These are phyloP conservation scores for Zoysia japonica DNA, from an alignment of 176 grass and related monocot species.

Conservation along the genomic window DNA sequence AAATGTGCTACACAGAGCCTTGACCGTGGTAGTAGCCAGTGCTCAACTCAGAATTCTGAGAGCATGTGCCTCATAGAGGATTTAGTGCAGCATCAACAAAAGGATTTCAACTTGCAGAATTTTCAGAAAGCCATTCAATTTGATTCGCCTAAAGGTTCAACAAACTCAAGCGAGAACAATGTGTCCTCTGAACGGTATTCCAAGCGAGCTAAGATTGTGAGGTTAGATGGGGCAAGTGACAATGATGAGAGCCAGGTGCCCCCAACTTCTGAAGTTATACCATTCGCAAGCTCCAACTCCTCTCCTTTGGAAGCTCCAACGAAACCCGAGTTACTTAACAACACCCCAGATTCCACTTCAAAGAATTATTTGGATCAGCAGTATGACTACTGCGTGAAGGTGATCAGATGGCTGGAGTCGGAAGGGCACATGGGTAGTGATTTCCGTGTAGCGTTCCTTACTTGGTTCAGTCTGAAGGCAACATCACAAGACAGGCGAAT, in stretches of 20 bases:
- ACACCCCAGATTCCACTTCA: conserved; percentile 55
- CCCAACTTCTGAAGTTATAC: conserved; percentile 49
- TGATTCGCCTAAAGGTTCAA: conserved; percentile 77
- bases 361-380: conserved; percentile 67
- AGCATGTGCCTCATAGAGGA: conserved; percentile 47
- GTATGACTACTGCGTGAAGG: conserved; percentile 92
- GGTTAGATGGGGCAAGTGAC: conserved; percentile 51
- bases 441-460: conserved; percentile 82
- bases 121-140: conserved; percentile 49
- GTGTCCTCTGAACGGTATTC: conserved; percentile 41
- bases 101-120: conserved; percentile 43
- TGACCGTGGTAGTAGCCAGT: conserved; percentile 50
- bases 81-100: conserved; percentile 40
- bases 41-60: conserved; percentile 63
- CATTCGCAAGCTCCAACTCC: conserved; percentile 59
- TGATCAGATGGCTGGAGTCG: conserved; percentile 81
- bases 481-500: conserved; percentile 74
- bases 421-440: conserved; percentile 78
- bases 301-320: conserved; percentile 50
- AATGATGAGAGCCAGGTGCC: conserved; percentile 57
- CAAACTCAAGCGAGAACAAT: conserved; percentile 81
- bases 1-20: conserved; percentile 67
- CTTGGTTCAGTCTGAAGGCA: conserved; percentile 98
- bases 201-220: conserved; percentile 57
- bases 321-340: conserved; percentile 56